phyloP scores from a whole-genome alignment of 2,329 filamentous ascomycete species.

The Penicillium expansum region DNA sequence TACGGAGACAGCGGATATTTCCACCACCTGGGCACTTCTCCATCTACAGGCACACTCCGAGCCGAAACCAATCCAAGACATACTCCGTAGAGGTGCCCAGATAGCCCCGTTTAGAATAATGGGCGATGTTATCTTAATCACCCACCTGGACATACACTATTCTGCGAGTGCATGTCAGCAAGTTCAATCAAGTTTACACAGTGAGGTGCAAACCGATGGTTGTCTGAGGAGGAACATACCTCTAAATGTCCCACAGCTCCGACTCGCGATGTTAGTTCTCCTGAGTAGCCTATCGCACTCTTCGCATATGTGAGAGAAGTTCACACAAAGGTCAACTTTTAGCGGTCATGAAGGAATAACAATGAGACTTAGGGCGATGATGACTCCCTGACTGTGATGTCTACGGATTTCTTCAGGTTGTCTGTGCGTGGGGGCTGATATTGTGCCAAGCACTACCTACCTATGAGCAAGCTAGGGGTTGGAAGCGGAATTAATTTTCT shows the following conservation, averaged over 20 bases:
- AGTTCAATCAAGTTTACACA: too few relatives aligned
- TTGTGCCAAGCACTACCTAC: not conserved
- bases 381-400: not conserved
- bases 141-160: too few relatives aligned
- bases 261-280: too few relatives aligned
- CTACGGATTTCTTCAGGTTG: not conserved
- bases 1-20: not conserved
- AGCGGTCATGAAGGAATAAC: not conserved
- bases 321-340: too few relatives aligned
- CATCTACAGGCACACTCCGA: not conserved
- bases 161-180: too few relatives aligned
- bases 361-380: too few relatives aligned
- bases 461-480: not conserved
- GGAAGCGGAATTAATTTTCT: not conserved
- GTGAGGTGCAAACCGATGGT: too few relatives aligned
- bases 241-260: too few relatives aligned
- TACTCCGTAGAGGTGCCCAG: not conserved
- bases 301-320: too few relatives aligned
- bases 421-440: not conserved
- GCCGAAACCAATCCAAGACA: not conserved
- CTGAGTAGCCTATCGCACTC: too few relatives aligned
- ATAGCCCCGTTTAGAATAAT: not conserved
- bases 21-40: not conserved
- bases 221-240: too few relatives aligned
- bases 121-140: not conserved